Evolutionary conservation across 495 filamentous ascomycete genomes (phyloP).

Genomic region (Xylaria acuta): DNA sequence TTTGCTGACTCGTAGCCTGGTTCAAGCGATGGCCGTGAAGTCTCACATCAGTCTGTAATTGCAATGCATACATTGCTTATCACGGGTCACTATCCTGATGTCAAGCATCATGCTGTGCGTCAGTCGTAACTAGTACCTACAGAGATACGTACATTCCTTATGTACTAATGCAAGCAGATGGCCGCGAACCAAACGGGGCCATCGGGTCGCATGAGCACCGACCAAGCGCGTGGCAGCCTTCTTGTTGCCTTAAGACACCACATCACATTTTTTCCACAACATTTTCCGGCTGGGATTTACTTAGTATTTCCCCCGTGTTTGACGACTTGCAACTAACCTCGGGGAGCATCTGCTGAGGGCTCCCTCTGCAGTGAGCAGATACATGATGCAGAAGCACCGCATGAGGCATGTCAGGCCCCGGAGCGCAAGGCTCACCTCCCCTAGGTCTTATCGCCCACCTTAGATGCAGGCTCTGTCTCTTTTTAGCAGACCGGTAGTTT

Average conservation of each 20-base stretch:
- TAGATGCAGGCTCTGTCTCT: background rate
- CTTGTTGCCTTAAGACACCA: background rate
- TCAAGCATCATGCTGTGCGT: background rate
- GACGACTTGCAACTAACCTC: background rate
- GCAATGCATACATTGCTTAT: constrained; percentile 5
- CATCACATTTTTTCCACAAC: background rate
- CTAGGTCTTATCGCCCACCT: background rate
- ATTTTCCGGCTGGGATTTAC: background rate
- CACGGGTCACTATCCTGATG: background rate
- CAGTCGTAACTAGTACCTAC: background rate
- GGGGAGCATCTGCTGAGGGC: background rate
- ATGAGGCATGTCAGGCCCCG: background rate
- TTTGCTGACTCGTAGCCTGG: background rate
- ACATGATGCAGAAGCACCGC: background rate
- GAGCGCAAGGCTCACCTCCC: background rate
- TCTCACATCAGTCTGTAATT: background rate
- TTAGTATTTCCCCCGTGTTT: background rate
- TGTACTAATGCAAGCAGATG: background rate
- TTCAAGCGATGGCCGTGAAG: background rate
- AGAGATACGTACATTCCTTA: background rate
- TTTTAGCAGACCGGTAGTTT: background rate
- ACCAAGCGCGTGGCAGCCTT: constrained; percentile 16
- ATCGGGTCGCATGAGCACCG: constrained; percentile 10
- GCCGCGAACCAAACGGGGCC: constrained; percentile 4
- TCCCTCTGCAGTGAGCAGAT: background rate